These are phyloP conservation scores for Ophiostoma triangulosporum DNA, from an alignment of 2,329 filamentous ascomycete species.

Conservation along the genomic window DNA sequence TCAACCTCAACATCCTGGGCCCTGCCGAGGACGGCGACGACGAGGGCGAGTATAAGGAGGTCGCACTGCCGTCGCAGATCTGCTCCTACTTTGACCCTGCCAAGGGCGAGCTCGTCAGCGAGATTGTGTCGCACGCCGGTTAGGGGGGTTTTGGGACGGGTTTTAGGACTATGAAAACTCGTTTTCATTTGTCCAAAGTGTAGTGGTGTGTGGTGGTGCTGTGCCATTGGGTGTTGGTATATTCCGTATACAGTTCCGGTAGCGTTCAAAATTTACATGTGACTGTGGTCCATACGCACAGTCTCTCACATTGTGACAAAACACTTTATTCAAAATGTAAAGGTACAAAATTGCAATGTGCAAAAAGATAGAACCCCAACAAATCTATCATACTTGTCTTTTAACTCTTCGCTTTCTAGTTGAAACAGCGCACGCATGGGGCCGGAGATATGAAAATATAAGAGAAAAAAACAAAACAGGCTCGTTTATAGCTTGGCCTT, in stretches of 20 bases:
- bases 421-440: not conserved
- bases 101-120: conserved; percentile 66
- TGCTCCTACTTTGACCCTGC: conserved; percentile 57
- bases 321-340: not conserved
- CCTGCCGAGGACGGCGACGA: conserved; percentile 48
- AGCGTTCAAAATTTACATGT: conserved; percentile 1
- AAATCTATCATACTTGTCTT: not conserved
- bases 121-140: conserved; percentile 91
- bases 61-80: conserved; percentile 80
- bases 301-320: not conserved
- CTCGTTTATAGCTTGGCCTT: conserved; percentile 70
- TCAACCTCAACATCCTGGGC: conserved; percentile 75
- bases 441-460: not conserved
- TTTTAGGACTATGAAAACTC: too few species aligned
- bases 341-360: too few species aligned
- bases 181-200: too few species aligned
- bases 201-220: not conserved
- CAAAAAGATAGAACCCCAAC: not conserved
- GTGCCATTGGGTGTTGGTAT: not conserved
- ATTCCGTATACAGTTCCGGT: not conserved
- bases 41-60: conserved; percentile 75
- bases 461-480: not conserved
- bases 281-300: not conserved
- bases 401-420: not conserved
- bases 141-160: conserved; percentile 26